Base-by-base conservation (phyloP, 345 rosid species). In the Microcos paniculata region DNA sequence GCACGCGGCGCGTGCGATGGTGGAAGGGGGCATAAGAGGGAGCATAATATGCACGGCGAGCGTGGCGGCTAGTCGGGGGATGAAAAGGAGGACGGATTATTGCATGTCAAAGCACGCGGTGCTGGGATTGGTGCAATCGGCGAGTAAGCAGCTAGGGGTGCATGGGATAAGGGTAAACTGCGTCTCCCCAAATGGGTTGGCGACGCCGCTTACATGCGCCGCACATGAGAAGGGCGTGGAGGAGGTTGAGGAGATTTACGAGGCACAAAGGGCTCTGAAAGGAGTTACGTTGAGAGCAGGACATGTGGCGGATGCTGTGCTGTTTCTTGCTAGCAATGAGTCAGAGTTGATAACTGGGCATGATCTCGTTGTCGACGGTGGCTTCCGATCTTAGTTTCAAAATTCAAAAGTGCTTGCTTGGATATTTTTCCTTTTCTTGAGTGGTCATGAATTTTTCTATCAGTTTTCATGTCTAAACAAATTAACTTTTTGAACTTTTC, bases 41-140 rank as follows among this genome's bases (percentile, higher is more conserved):
- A 72, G 67, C 21, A 72, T 72, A 8, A 35, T 72, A 6, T 72
- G 76, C 56, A 72, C 76, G 40, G 76, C 76, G 24, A 58, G 75
- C 8, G 28, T 43, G 8, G 65, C 43, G 8, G 76, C 53, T 9
- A 72, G 55, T 30, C 13, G 0, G 4, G 75, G 65, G 14, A 10
- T 2, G 55, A 56, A 2, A 11, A 19, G 55, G 66, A 43, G 76
- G 26, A 58, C 76, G 10, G 76, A 72, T 30, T 72, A 72, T 18
- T 18, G 10, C 38, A 72, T 72, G 76, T 72, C 76, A 53, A 58
- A 72, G 76, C 67, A 72, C n/a, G 76, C 67, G 66, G 76, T 58
- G 66, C 8, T 58, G 40, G 76, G 76, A 19, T 45, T 72, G 21
- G 67, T 59, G 8, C n/a, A 42, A n/a, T 57, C 42, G 24, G 67